A percentile compares a stretch with the other conserved stretches of the same genome.
Conservation (phyloP, 257 asterid genomes). For the Jacaranda mimosifolia region DNA sequence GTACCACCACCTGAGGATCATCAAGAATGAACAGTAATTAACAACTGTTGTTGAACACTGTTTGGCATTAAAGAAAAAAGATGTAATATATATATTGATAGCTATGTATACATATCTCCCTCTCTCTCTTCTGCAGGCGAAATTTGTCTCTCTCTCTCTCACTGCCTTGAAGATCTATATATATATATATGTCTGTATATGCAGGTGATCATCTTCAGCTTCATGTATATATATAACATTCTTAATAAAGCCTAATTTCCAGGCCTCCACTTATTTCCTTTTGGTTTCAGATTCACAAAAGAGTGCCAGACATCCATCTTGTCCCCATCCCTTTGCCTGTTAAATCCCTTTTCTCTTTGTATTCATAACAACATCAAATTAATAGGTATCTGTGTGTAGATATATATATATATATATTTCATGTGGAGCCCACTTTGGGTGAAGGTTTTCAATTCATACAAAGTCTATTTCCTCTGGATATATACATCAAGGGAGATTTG, state of each 20-base stretch:
- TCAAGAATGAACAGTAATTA: conserved; percentile 18
- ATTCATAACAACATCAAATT: background rate
- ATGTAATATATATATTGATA: background rate
- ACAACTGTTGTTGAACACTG: conserved; percentile 24
- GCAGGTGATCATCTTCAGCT: background rate
- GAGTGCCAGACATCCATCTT: conserved; percentile 40
- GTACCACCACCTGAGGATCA: background rate
- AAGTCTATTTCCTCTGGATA: conserved; percentile 25
- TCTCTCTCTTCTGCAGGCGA: conserved; percentile 24
- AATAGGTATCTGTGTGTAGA: conserved; percentile 4
- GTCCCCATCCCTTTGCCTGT: conserved; percentile 36
- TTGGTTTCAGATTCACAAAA: conserved; percentile 28
- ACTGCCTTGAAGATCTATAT: too few relatives aligned
- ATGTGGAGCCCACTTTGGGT: conserved; percentile 36
- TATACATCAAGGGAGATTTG: background rate
- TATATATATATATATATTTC: background rate
- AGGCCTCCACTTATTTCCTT: conserved; percentile 21
- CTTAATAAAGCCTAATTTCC: conserved; percentile 29
- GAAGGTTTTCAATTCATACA: conserved; percentile 4
- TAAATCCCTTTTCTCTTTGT: conserved; percentile 21
- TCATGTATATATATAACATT: background rate
- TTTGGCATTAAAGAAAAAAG: background rate
- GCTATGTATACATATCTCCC: background rate
- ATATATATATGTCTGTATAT: background rate
- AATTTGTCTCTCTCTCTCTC: background rate